Evolutionary conservation across 2,329 filamentous ascomycete genomes (phyloP).

Genomic region (Shiraia sp.): DNA sequence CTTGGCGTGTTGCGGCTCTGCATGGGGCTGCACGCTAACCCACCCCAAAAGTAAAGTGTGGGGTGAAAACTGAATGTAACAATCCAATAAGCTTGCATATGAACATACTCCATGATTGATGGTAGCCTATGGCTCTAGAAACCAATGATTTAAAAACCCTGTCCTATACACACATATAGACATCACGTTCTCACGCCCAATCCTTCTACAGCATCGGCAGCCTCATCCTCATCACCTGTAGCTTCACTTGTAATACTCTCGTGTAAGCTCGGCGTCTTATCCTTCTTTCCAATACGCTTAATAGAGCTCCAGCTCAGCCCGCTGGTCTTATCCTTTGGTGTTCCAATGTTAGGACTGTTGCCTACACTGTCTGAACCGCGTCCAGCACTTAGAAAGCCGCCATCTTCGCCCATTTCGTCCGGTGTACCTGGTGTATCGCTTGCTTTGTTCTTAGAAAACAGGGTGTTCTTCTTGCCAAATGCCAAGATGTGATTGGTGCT

Average conservation of each 20-base stretch:
- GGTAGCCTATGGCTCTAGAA: too few species aligned
- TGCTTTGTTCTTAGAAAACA: conserved; percentile 39
- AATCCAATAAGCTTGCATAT: too few species aligned
- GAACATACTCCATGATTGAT: too few species aligned
- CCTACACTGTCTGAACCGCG: conserved; percentile 33
- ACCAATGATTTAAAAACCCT: too few species aligned
- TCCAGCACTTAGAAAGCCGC: conserved; percentile 25
- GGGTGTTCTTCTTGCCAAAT: conserved; percentile 43
- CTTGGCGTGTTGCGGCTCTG: conserved; percentile 14
- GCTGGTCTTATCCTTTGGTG: conserved; percentile 43
- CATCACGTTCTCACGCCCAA: conserved; percentile 5
- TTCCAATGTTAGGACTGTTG: conserved; percentile 44
- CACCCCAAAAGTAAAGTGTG: conserved; percentile 7
- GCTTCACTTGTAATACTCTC: conserved; percentile 50
- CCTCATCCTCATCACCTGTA: conserved; percentile 44
- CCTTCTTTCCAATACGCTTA: conserved; percentile 48
- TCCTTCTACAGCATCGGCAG: conserved; percentile 12
- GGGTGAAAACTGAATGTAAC: too few species aligned
- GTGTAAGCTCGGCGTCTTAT: conserved; percentile 53
- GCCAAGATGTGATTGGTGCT: conserved; percentile 51
- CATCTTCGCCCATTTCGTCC: conserved; percentile 47
- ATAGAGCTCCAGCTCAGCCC: conserved; percentile 51
- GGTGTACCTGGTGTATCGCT: conserved; percentile 40
- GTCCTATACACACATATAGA: too few species aligned
- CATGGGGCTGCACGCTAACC: conserved; percentile 8